Evolutionary conservation across 2,329 filamentous ascomycete species (phyloP), one percentile per base, ranked within the genome.

Genomic region (Neofusicoccum sp.): DNA sequence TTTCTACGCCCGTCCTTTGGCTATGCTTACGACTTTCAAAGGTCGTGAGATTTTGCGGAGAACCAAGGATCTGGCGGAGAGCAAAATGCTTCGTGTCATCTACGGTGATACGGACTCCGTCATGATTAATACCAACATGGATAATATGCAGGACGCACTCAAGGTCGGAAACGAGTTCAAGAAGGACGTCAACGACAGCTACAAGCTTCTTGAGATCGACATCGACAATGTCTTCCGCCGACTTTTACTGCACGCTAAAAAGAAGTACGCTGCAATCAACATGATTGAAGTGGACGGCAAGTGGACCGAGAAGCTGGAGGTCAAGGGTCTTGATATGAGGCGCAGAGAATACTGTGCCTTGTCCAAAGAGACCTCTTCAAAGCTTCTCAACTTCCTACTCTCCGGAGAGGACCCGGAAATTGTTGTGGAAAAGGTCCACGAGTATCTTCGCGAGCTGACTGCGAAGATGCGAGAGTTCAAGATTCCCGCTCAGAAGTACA

Each of bases 51-150:
- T 99, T 84, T 81, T 99, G 62, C 86, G 90, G 65, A 96, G 91
- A 72, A 99, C 95, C 61, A 99, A 98, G 75, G 93, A 96, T 58
- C 84, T 99, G 63, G 95, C 95, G 8, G 95, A 99, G 76, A 90
- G 86, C 69, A 93, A 90, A 67, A 88, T 92, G 62, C 84, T 99
- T 31, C 90, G 95, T 70, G 95, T 99, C 73, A 98, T 99, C 65
- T 99, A 99, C 69, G 95, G 95, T 79, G 95, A 99, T 77, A 99
- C 95, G 11, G 95, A 99, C 76, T 99, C 95, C 7, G 95, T 99
- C 77, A 99, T 99, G 95, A 98, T 99, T 80, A 99, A 99, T 71
- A 96, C 95, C 65, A 98, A 98, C 71, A 92, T 95, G 60, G 91
- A 97, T 76, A 96, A 90, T 66, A 89, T 98, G 31, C 86, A 90